These are phyloP conservation scores for Tritrichomonas musculus DNA, from an alignment of 208 protist genomes.

Conservation along the genomic window DNA sequence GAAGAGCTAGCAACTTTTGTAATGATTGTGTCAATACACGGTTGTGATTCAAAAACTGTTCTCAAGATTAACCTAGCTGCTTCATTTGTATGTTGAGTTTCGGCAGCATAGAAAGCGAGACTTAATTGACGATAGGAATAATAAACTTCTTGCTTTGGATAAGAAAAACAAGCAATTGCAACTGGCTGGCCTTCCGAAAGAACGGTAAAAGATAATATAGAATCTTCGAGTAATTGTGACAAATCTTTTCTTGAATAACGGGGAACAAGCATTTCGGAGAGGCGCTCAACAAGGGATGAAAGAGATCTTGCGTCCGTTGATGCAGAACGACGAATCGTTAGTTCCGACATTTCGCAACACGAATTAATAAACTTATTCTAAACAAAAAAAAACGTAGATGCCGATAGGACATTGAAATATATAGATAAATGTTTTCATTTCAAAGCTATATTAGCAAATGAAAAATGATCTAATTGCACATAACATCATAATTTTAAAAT, in stretches of 20 bases:
- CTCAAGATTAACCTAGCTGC: slow-evolving; percentile 15
- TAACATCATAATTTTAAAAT: no score
- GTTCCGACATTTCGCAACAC: background rate
- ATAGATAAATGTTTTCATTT: no score
- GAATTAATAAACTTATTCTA: no score
- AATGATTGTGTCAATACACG: background rate
- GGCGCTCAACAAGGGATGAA: background rate
- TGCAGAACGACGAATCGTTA: background rate
- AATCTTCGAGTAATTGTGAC: background rate
- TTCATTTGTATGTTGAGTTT: slow-evolving; percentile 14
- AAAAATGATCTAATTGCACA: no score
- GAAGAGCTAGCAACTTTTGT: background rate
- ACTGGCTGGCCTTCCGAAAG: background rate
- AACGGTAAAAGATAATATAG: background rate
- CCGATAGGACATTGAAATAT: no score
- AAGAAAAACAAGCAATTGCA: background rate
- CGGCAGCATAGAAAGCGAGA: background rate
- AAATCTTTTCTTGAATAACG: background rate
- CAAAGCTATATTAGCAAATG: no score
- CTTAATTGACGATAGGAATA: slow-evolving; percentile 16
- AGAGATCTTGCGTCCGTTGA: background rate
- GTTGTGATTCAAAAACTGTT: background rate
- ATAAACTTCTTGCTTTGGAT: background rate
- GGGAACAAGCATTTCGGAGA: background rate
- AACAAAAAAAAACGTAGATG: no score